phyloP scores from a whole-genome alignment of 768 basidiomycete genomes.

The Paxillus rubicundulus region DNA sequence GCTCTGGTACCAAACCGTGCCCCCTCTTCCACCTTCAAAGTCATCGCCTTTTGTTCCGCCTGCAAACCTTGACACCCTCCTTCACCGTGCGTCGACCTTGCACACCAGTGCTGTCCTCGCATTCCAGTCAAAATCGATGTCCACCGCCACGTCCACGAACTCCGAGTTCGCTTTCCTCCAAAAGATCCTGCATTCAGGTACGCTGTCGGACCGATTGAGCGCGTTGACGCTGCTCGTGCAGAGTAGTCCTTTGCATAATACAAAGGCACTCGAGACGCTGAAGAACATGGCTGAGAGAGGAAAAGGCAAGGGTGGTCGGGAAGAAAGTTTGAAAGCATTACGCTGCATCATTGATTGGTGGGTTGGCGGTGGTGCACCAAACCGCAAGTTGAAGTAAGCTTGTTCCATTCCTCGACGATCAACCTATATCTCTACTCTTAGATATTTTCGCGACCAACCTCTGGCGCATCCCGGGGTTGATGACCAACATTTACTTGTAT shows the following conservation, averaged over 20 bases:
- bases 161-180: conserved; percentile 81
- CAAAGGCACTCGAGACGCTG: conserved; percentile 72
- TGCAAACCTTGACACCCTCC: conserved; percentile 43
- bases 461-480: conserved; percentile 59
- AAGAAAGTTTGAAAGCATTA: conserved; percentile 87
- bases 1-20: conserved; percentile 55
- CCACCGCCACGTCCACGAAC: conserved; percentile 41
- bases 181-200: conserved; percentile 84
- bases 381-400: conserved; percentile 79
- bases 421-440: conserved; percentile 28
- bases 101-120: conserved; percentile 43
- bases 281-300: conserved; percentile 74
- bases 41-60: conserved; percentile 38
- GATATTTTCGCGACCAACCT: conserved; percentile 91
- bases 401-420: neutral
- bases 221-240: conserved; percentile 89
- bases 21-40: conserved; percentile 35
- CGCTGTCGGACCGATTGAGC: conserved; percentile 87
- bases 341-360: conserved; percentile 97
- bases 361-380: conserved; percentile 89
- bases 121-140: conserved; percentile 51
- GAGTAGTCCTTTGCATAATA: conserved; percentile 83
- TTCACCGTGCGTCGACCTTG: conserved; percentile 45
- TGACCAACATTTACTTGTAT: conserved; percentile 72
- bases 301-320: conserved; percentile 84